Percentiles rank a stretch among this genome's conserved stretches.
phyloP scores from a whole-genome alignment of 805 yeast genomes.

The Kuraishia hungarica region DNA sequence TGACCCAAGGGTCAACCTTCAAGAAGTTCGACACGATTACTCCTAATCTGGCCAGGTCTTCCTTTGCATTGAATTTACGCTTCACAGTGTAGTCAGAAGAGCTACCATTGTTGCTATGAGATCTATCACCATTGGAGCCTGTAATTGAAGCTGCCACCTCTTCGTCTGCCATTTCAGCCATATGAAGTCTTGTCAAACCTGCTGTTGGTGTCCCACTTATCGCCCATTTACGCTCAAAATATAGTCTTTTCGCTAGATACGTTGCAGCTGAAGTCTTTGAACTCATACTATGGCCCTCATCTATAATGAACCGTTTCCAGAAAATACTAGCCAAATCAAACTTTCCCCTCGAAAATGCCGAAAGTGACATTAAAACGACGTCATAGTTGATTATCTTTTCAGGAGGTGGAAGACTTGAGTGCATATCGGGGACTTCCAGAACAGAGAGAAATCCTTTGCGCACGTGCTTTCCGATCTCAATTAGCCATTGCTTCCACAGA shows the following conservation, averaged over 20 bases:
- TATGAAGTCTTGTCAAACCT: conserved; percentile 51
- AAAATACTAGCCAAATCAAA: conserved; percentile 31
- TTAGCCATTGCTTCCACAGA: conserved; percentile 55
- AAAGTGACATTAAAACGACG: conserved; percentile 39
- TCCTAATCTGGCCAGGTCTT: conserved; percentile 49
- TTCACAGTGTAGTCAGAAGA: conserved; percentile 34
- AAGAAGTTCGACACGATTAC: conserved; percentile 42
- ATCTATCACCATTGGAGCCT: neutral
- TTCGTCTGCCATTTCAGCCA: conserved; percentile 25
- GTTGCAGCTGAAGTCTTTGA: conserved; percentile 43
- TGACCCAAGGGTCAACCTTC: conserved; percentile 48
- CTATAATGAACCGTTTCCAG: conserved; percentile 69
- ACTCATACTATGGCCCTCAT: conserved; percentile 64
- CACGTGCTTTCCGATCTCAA: conserved; percentile 51
- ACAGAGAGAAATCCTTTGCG: conserved; percentile 27
- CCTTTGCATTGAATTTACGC: conserved; percentile 39
- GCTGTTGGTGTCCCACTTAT: conserved; percentile 74
- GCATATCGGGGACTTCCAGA: conserved; percentile 16
- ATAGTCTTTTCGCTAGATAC: conserved; percentile 34
- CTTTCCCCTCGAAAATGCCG: conserved; percentile 34
- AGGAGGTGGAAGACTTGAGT: conserved; percentile 19
- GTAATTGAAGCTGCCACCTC: neutral
- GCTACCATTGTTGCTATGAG: conserved; percentile 7
- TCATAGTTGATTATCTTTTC: conserved; percentile 35
- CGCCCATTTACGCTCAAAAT: conserved; percentile 61